Evolutionary conservation across 2,329 filamentous ascomycete genomes (phyloP), one percentile per base, ranked within the genome.

Genomic region (Colletotrichum paranaense): DNA sequence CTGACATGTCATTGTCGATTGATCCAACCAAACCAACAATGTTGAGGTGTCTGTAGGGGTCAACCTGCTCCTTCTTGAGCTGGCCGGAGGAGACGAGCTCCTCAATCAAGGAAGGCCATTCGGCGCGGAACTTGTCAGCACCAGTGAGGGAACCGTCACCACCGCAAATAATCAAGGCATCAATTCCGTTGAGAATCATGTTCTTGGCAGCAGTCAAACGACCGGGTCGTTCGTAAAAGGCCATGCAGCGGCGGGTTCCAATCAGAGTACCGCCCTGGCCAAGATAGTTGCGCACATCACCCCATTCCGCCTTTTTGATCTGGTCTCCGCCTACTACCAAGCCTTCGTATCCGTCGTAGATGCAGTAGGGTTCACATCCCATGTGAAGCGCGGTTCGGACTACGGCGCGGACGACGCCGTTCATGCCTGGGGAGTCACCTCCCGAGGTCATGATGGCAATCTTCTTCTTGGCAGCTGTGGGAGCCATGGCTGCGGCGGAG

Each of bases 1-100:
- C 95, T 62, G 95, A 97, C 84, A 99, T 93, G 81, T 99, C 97
- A 81, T 99, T 99, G 88, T 99, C 97, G 80, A 99, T 99, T 67
- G 95, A 98, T 71, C 97, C 97, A 32, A 99, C 97, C 64, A 98
- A 87, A 60, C 97, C 97, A 67, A 98, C 96, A 77, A 99, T 98
- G 84, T 98, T 99, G 80, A 99, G 90, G 77, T 97, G 92, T 79
- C 90, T 89, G 88, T 95, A 97, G 2, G 94, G 93, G 58, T 91
- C 87, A 72, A 94, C 85, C 81, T 98, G 92, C 69, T 92, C 89
- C 56, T 86, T 79, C 7, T 90, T 92, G 78, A 98, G 88, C 79
- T 96, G 89, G 66, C 92, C 91, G 3, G 85, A 93, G 62, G 90
- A 81, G 46, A 98, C 93, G 74, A 99, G 89, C 86, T 99, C 97